These are phyloP conservation scores for Cerrena zonata DNA, from an alignment of 1,284 basidiomycete genomes.

Conservation along the genomic window DNA sequence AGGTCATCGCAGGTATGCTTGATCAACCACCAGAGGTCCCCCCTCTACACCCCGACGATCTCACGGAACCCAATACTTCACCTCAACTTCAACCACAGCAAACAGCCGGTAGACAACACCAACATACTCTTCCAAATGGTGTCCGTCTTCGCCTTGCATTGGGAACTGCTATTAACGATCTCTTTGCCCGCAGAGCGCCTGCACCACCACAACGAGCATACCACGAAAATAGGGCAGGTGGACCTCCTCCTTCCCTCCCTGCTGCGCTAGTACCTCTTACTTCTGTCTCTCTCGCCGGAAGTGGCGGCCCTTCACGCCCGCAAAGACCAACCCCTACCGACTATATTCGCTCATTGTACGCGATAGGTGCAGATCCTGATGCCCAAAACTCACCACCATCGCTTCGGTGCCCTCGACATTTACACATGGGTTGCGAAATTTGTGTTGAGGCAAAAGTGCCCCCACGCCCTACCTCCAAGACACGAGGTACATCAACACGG, in stretches of 20 bases:
- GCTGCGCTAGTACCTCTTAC: constrained; percentile 34
- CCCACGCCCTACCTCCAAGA: constrained; percentile 17
- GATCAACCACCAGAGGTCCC: constrained; percentile 55
- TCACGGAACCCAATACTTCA: constrained; percentile 43
- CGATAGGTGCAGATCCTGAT: constrained; percentile 54
- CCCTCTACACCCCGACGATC: constrained; percentile 25
- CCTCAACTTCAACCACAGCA: constrained; percentile 33
- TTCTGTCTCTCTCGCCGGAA: constrained; percentile 28
- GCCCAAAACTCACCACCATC: constrained; percentile 59
- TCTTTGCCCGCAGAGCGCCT: constrained; percentile 67
- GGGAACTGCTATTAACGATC: constrained; percentile 68
- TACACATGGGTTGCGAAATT: constrained; percentile 66
- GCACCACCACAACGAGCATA: constrained; percentile 23
- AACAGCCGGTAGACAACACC: constrained; percentile 30
- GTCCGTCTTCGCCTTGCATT: constrained; percentile 68
- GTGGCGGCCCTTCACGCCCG: constrained; percentile 11
- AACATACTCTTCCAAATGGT: constrained; percentile 71
- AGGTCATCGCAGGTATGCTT: constrained; percentile 73
- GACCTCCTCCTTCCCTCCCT: constrained; percentile 31
- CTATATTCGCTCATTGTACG: constrained; percentile 49
- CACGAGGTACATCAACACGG: constrained; percentile 16
- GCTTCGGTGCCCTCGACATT: constrained; percentile 64
- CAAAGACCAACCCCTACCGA: constrained; percentile 30
- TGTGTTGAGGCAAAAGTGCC: constrained; percentile 53
- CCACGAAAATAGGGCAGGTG: constrained; percentile 3